Evolutionary conservation across 306 rosid genomes (phyloP).

Genomic region (Gleditsia sinensis): DNA sequence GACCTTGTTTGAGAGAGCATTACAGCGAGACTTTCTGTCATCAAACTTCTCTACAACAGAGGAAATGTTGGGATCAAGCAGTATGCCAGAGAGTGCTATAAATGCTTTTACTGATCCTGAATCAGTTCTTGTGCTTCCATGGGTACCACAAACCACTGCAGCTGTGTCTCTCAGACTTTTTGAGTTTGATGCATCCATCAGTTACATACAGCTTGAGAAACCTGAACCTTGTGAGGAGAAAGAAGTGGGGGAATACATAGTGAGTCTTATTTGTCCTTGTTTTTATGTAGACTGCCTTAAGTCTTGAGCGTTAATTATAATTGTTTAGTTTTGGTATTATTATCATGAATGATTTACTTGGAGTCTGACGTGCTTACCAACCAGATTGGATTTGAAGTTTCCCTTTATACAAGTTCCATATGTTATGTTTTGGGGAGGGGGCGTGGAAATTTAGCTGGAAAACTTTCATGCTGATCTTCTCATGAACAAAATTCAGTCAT

Average conservation of each 20-base stretch:
- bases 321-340: conserved; percentile 1
- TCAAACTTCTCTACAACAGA: conserved; percentile 71
- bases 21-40: conserved; percentile 71
- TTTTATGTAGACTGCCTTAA: not conserved
- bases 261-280: conserved; percentile 42
- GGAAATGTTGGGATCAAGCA: conserved; percentile 63
- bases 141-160: conserved; percentile 88
- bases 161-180: conserved; percentile 85
- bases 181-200: conserved; percentile 79
- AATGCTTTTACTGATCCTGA: conserved; percentile 49
- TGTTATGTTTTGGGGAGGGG: not conserved
- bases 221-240: conserved; percentile 57
- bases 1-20: conserved; percentile 69
- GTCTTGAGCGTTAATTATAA: not conserved
- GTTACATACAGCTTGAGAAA: conserved; percentile 55
- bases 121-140: conserved; percentile 72
- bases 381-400: conserved; percentile 19
- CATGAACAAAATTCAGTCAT: conserved; percentile 5
- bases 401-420: not conserved
- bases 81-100: conserved; percentile 40
- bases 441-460: not conserved
- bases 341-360: conserved; percentile 5
- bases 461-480: conserved; percentile 7
- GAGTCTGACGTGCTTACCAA: not conserved
- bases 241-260: conserved; percentile 52